phyloP scores from a whole-genome alignment of 352 stramenopile genomes.

The Phytophthora niederhauseri region DNA sequence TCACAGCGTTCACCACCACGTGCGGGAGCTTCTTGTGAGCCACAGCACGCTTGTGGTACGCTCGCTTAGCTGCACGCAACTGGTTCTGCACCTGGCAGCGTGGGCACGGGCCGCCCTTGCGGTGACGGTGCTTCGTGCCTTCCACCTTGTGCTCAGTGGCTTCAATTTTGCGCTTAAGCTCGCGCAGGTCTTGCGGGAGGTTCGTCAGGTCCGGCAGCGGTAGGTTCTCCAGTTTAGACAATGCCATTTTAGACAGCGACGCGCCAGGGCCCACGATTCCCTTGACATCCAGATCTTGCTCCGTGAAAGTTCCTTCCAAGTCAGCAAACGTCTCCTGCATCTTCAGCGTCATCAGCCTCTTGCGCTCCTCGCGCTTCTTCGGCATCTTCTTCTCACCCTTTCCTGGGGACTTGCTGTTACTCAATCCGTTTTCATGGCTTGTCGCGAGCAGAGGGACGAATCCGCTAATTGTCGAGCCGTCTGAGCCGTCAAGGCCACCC shows the following conservation, averaged over 20 bases:
- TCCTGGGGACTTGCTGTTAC: slow-evolving; percentile 22
- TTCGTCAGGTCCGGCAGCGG: slow-evolving; percentile 77
- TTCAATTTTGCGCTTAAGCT: slow-evolving; percentile 88
- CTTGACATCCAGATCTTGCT: slow-evolving; percentile 73
- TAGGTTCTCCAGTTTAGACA: slow-evolving; percentile 73
- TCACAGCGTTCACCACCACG: slow-evolving; percentile 43
- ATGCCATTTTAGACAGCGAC: slow-evolving; percentile 63
- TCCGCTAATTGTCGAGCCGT: slow-evolving; percentile 31
- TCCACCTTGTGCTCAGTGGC: slow-evolving; percentile 86
- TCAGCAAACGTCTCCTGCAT: slow-evolving; percentile 75
- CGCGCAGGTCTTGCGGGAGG: slow-evolving; percentile 77
- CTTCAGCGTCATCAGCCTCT: slow-evolving; percentile 66
- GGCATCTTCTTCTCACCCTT: slow-evolving; percentile 63
- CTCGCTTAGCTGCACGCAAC: slow-evolving; percentile 75
- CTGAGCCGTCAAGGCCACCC: slow-evolving; percentile 16
- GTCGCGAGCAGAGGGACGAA: slow-evolving; percentile 42
- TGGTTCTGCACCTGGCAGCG: slow-evolving; percentile 88
- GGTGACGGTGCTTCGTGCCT: slow-evolving; percentile 87
- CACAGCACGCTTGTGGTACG: slow-evolving; percentile 82
- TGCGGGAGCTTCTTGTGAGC: slow-evolving; percentile 85
- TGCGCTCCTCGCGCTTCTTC: slow-evolving; percentile 70
- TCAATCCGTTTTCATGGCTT: slow-evolving; percentile 33
- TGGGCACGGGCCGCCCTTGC: slow-evolving; percentile 81
- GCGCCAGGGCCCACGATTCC: slow-evolving; percentile 52
- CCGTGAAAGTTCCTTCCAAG: slow-evolving; percentile 66